Percentiles rank a stretch among this genome's conserved stretches.
These are phyloP conservation scores for Cylindrodendrum hubeiense DNA, from an alignment of 2,329 filamentous ascomycete species.

Conservation along the genomic window DNA sequence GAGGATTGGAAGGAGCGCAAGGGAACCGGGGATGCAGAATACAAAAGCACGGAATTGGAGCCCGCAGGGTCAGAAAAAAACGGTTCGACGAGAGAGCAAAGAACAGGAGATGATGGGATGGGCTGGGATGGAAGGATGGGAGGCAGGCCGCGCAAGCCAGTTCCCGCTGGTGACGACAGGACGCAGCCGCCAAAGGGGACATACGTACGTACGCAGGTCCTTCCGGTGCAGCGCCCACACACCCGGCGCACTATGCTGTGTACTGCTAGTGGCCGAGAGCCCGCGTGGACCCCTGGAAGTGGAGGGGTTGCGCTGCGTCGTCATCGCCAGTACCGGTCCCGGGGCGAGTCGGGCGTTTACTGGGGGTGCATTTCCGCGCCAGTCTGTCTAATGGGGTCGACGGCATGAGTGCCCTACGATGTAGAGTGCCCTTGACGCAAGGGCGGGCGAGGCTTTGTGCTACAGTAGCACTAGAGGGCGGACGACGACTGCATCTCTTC, in stretches of 20 bases:
- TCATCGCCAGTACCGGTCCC: not conserved
- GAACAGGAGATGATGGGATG: constrained; percentile 16
- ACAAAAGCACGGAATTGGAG: constrained; percentile 11
- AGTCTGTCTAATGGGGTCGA: not conserved
- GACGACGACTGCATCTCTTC: not conserved
- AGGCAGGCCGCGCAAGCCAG: constrained; percentile 29
- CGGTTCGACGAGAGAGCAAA: constrained; percentile 4
- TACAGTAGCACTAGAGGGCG: not conserved
- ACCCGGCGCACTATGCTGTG: not conserved
- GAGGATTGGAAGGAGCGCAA: constrained; percentile 12
- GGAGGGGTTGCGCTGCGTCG: constrained; percentile 5
- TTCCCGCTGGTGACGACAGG: constrained; percentile 20
- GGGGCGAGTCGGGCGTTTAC: not conserved
- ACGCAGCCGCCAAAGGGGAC: constrained; percentile 20
- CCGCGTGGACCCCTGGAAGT: constrained; percentile 33
- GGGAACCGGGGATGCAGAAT: constrained; percentile 7
- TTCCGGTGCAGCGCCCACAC: not conserved
- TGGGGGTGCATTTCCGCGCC: not conserved
- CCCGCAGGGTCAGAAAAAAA: constrained; percentile 11
- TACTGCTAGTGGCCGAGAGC: constrained; percentile 28
- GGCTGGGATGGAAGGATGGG: constrained; percentile 19
- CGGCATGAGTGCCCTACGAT: not conserved
- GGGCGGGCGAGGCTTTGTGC: not conserved
- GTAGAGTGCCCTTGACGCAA: not conserved
- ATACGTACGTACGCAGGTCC: constrained; percentile 21